Percentiles rank a stretch among this genome's conserved stretches.
These are phyloP conservation scores for Malus hybrid DNA, from an alignment of 331 rosid species.

Conservation along the genomic window DNA sequence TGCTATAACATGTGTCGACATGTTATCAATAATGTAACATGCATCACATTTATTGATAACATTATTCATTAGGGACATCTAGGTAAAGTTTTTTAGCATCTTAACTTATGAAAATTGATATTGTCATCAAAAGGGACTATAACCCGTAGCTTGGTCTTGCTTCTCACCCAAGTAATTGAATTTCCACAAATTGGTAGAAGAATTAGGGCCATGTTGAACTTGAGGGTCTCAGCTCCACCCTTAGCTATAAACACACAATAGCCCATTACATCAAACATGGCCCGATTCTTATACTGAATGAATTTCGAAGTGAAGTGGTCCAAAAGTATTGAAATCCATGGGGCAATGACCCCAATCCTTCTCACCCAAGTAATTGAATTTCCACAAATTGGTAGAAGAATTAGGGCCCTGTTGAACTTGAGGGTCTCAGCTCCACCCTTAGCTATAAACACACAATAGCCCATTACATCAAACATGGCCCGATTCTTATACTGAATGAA, in stretches of 20 bases:
- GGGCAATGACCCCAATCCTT: conserved; percentile 56
- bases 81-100: too few relatives aligned
- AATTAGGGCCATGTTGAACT: conserved; percentile 85
- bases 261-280: conserved; percentile 57
- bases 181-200: conserved; percentile 80
- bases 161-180: conserved; percentile 83
- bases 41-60: neutral
- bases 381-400: conserved; percentile 76
- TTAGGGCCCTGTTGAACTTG: conserved; percentile 84
- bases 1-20: too few relatives aligned
- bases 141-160: conserved; percentile 52
- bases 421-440: conserved; percentile 88
- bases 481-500: conserved; percentile 63
- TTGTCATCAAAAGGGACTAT: conserved; percentile 72
- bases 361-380: conserved; percentile 91
- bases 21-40: too few relatives aligned
- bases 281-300: conserved; percentile 56
- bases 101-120: conserved; percentile 20
- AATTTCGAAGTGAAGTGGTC: conserved; percentile 80
- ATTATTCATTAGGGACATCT: neutral
- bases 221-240: conserved; percentile 84
- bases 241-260: conserved; percentile 76
- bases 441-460: conserved; percentile 72
- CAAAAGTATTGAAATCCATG: conserved; percentile 57
- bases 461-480: conserved; percentile 55